Conservation (phyloP, 495 filamentous ascomycete genomes). For the Podospora comata region DNA sequence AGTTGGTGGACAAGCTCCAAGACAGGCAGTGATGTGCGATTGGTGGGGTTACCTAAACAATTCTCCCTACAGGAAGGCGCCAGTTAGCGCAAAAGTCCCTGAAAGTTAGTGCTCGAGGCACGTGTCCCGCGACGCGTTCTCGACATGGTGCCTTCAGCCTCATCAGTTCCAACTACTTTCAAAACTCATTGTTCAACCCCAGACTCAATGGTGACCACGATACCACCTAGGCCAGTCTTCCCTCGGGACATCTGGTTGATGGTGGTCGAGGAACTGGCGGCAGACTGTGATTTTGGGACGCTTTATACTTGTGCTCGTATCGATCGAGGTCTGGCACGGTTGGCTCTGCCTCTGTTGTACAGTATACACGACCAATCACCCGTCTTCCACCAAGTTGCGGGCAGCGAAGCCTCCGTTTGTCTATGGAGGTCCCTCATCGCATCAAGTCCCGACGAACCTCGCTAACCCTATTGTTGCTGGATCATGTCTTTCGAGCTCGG, state of each 20-base stretch:
- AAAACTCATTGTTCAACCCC: too few species aligned
- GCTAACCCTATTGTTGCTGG: conserved; percentile 68
- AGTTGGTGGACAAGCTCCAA: neutral
- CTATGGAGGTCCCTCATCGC: conserved; percentile 69
- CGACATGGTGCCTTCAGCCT: too few species aligned
- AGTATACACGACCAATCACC: conserved; percentile 25
- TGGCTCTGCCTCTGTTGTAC: conserved; percentile 63
- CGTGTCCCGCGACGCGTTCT: too few species aligned
- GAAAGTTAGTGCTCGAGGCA: neutral
- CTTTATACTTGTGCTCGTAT: conserved; percentile 55
- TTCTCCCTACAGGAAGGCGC: neutral
- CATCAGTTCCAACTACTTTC: too few species aligned
- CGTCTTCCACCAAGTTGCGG: conserved; percentile 27
- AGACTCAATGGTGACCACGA: neutral
- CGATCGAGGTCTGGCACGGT: conserved; percentile 49
- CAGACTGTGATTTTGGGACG: conserved; percentile 50
- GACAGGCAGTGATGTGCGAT: neutral
- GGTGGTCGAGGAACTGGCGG: conserved; percentile 54
- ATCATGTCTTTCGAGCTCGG: conserved; percentile 60
- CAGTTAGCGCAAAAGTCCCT: neutral
- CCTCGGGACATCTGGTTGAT: conserved; percentile 61
- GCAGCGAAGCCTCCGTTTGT: conserved; percentile 50
- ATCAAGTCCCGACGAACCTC: conserved; percentile 60
- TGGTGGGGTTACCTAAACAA: neutral
- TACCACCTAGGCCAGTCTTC: conserved; percentile 25